Conservation (phyloP, 192 early-diverging fungal genomes). For the Diversispora eburnea region DNA sequence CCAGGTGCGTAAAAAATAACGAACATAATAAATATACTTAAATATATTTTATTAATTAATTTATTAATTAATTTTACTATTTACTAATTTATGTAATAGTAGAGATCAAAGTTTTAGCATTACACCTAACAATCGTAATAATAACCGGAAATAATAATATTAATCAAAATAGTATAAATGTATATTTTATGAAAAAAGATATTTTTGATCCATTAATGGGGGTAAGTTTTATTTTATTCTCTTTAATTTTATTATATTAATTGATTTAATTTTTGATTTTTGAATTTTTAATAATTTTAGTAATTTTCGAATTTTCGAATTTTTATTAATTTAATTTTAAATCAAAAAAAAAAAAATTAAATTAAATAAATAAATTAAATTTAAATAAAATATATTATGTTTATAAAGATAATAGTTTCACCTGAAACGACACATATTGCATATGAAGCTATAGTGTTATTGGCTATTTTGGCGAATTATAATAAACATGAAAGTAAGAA, state of each 20-base stretch:
- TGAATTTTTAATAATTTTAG: not conserved
- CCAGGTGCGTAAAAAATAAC: slow-evolving; percentile 21
- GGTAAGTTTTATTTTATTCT: slow-evolving; percentile 26
- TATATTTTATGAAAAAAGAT: slow-evolving; percentile 53
- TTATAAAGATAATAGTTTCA: slow-evolving; percentile 37
- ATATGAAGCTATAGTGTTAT: slow-evolving; percentile 42
- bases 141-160: slow-evolving; percentile 52
- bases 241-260: not conserved
- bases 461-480: slow-evolving; percentile 53
- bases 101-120: slow-evolving; percentile 33
- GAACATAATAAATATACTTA: no score
- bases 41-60: not conserved
- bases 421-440: slow-evolving; percentile 36
- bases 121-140: slow-evolving; percentile 42
- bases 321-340: no score
- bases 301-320: no score
- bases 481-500: slow-evolving; percentile 56
- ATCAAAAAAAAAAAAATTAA: no score
- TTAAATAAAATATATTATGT: no score
- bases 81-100: slow-evolving; percentile 21
- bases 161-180: slow-evolving; percentile 58
- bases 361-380: no score
- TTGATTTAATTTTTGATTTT: not conserved
- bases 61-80: not conserved
- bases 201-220: slow-evolving; percentile 43